Base-by-base conservation (phyloP, 2,329 filamentous ascomycete genomes). In the Epichloe typhina region DNA sequence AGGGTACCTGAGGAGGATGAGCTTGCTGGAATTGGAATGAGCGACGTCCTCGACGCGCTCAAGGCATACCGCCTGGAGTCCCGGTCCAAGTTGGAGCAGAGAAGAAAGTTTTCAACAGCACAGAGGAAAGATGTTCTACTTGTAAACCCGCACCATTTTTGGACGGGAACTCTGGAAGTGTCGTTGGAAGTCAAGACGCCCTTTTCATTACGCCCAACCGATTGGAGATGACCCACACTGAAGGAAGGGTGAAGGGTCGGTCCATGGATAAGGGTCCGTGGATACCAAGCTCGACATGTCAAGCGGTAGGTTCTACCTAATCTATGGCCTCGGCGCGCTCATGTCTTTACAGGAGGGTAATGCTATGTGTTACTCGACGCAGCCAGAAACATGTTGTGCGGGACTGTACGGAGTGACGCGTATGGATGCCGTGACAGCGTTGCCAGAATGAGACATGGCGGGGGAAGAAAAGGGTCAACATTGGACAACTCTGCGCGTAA, bases 11-110 rank as follows among this genome's bases (percentile, higher is more conserved):
- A 58, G 4, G 52, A 48, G 33, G 51, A 41, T 7, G 62, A 68
- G 6, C 53, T 73, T 15, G 50, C 56, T 35, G 57, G 52, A 19
- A 2, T 19, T 19, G 17, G 17, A n/a, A 73, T 74, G 72, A 57
- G 54, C 38, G 71, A 75, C 53, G 72, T 76, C 2, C 53, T 74
- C 2, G 59, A 53, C 7, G 70, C 64, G 5, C 57, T 76, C 42
- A 73, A 69, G 54, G 56, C 47, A 37, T 72, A 68, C 49, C 67
- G 73, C 2, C 51, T 56, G 4, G 45, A 56, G 17, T 66, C 66
- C 1, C 65, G 62, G 46, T 59, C 56, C n/a, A 61, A 55, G 36
- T 64, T 64, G 40, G 44, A 50, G 19, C 50, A 56, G 13, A 50
- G 58, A 13, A 50, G 57, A 51, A 50, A 42, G 39, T 33, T 52